phyloP scores from a whole-genome alignment of 495 filamentous ascomycete genomes.

The Daldinia caldariorum region DNA sequence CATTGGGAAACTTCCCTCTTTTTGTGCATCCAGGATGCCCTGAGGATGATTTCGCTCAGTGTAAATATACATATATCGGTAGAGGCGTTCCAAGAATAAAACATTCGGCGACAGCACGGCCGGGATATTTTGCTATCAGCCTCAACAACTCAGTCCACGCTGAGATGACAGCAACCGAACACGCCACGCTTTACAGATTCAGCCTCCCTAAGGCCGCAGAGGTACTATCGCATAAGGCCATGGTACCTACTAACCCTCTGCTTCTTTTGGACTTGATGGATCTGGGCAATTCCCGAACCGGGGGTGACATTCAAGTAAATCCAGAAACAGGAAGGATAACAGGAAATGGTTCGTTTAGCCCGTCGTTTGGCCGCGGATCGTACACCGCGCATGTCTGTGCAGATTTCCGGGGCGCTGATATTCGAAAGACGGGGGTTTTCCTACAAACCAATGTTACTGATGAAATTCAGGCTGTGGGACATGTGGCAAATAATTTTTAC shows the following conservation, averaged over 20 bases:
- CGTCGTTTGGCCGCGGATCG: slow-evolving; percentile 73
- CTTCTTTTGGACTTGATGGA: slow-evolving; percentile 73
- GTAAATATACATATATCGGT: slow-evolving; percentile 64
- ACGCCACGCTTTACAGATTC: slow-evolving; percentile 75
- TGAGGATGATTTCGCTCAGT: slow-evolving; percentile 68
- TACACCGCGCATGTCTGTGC: slow-evolving; percentile 71
- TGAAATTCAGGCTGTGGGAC: slow-evolving; percentile 59
- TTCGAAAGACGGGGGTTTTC: slow-evolving; percentile 68
- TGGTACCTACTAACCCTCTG: slow-evolving; percentile 64
- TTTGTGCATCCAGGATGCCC: slow-evolving; percentile 75
- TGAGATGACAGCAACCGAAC: slow-evolving; percentile 76
- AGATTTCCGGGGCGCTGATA: slow-evolving; percentile 70
- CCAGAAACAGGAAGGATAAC: slow-evolving; percentile 64
- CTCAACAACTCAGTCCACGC: slow-evolving; percentile 69
- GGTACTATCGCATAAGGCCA: slow-evolving; percentile 20
- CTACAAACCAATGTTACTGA: slow-evolving; percentile 55
- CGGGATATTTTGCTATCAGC: slow-evolving; percentile 74
- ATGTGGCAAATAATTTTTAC: slow-evolving; percentile 49
- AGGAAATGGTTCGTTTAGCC: slow-evolving; percentile 69
- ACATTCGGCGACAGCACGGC: slow-evolving; percentile 64
- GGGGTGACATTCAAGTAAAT: slow-evolving; percentile 66
- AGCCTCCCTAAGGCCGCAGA: slow-evolving; percentile 60
- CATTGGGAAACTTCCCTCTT: slow-evolving; percentile 79
- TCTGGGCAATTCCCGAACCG: slow-evolving; percentile 65
- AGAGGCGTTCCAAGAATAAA: slow-evolving; percentile 60